Conservation (phyloP, 768 basidiomycete species). For the Dioszegia hungarica region DNA sequence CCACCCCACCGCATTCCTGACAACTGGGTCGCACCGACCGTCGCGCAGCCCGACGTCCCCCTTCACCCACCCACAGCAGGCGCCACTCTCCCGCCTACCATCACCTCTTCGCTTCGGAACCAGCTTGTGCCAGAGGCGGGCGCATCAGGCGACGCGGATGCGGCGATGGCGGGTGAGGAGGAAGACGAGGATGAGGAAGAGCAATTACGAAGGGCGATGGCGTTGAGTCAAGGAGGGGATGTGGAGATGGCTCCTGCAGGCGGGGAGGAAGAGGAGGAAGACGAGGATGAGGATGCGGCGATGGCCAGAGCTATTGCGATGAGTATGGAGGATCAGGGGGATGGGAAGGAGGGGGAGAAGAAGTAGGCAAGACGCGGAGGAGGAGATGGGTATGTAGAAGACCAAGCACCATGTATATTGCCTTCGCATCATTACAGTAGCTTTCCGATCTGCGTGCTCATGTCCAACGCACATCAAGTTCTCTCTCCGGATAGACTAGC, state of each 20-base stretch:
- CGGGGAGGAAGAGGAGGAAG: slow-evolving; percentile 53
- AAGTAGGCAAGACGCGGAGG: slow-evolving; percentile 14
- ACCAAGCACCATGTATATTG: neutral
- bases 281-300: slow-evolving; percentile 71
- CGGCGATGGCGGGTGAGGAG: slow-evolving; percentile 19
- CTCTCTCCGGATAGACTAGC: neutral
- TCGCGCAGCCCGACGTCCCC: neutral
- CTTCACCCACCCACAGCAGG: slow-evolving; percentile 36
- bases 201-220: slow-evolving; percentile 69
- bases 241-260: slow-evolving; percentile 54
- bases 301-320: slow-evolving; percentile 87
- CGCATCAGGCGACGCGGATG: slow-evolving; percentile 11
- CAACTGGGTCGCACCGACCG: too few relatives aligned
- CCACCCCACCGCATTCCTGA: too few relatives aligned
- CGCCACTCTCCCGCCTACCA: slow-evolving; percentile 41
- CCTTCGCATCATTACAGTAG: too few relatives aligned
- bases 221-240: slow-evolving; percentile 57
- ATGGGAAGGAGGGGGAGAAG: slow-evolving; percentile 33
- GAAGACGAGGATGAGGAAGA: slow-evolving; percentile 66
- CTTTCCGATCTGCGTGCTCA: too few relatives aligned
- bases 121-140: slow-evolving; percentile 24
- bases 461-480: neutral
- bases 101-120: slow-evolving; percentile 44
- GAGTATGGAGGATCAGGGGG: slow-evolving; percentile 59
- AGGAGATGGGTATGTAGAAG: neutral